A percentile compares a stretch with the other conserved stretches of the same genome.
Evolutionary conservation across 2,329 filamentous ascomycete species (phyloP).

Genomic region (Hansfordia pulvinata): DNA sequence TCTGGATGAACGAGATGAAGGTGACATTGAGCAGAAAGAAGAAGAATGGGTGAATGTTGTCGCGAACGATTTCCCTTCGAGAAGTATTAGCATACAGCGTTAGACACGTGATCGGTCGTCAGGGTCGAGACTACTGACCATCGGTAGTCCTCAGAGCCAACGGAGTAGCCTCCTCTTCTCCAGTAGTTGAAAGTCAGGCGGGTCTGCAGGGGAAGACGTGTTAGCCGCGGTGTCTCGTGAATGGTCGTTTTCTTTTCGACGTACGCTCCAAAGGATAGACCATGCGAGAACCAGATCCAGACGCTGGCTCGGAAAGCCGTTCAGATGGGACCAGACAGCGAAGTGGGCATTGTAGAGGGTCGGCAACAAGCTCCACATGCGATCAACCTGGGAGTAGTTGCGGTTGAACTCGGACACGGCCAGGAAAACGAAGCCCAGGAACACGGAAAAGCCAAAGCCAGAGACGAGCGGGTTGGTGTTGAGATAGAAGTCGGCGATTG

Average conservation of each 20-base stretch:
- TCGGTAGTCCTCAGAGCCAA: constrained; percentile 90
- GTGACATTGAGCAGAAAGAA: constrained; percentile 79
- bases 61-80: constrained; percentile 54
- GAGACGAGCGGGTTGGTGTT: constrained; percentile 77
- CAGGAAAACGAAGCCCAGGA: constrained; percentile 59
- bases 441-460: constrained; percentile 57
- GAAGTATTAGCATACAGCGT: constrained; percentile 8
- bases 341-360: constrained; percentile 80
- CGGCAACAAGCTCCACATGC: constrained; percentile 82
- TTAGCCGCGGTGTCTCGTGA: no score
- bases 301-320: constrained; percentile 54
- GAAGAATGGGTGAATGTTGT: constrained; percentile 43
- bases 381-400: constrained; percentile 96
- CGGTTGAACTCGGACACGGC: constrained; percentile 70
- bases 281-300: constrained; percentile 62
- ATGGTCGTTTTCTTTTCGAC: no score
- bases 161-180: constrained; percentile 80
- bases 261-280: constrained; percentile 67
- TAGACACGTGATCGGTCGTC: neutral
- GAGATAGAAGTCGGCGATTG: constrained; percentile 59
- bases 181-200: constrained; percentile 95
- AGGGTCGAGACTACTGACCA: constrained; percentile 43
- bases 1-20: constrained; percentile 83
- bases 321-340: constrained; percentile 65
- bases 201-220: constrained; percentile 38